Percentiles rank a stretch among this genome's conserved stretches.
These are phyloP conservation scores for Chaetomium olivaceum DNA, from an alignment of 2,329 filamentous ascomycete species.

Conservation along the genomic window DNA sequence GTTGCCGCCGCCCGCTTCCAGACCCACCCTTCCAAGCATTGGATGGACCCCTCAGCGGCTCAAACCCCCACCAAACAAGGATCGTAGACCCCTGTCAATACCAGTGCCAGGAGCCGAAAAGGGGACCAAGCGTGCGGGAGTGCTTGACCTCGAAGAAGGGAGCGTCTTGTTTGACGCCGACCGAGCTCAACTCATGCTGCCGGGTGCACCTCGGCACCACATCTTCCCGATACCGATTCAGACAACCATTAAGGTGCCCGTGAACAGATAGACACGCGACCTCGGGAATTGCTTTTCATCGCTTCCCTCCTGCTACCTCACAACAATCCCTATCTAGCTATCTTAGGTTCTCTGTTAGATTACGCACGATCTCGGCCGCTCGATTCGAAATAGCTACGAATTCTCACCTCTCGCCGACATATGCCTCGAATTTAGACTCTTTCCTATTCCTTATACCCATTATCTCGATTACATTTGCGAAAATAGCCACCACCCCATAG, in stretches of 20 bases:
- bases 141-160: neutral
- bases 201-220: neutral
- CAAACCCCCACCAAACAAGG: constrained; percentile 11
- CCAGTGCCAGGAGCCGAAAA: neutral
- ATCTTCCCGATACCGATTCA: neutral
- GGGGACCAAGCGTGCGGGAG: constrained; percentile 2
- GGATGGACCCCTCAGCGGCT: constrained; percentile 9
- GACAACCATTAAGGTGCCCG: neutral
- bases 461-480: neutral
- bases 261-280: neutral
- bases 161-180: neutral
- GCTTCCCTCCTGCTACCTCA: neutral
- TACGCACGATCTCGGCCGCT: neutral
- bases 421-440: neutral
- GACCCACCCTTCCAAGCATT: neutral
- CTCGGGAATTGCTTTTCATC: neutral
- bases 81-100: constrained; percentile 2
- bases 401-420: neutral
- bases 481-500: neutral
- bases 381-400: neutral
- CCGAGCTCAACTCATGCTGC: neutral
- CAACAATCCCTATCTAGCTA: too few relatives aligned
- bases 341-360: neutral
- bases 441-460: neutral
- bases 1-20: neutral